Percentiles rank a stretch among this genome's conserved stretches.
These are phyloP conservation scores for Talaromyces trachyspermus DNA, from an alignment of 495 filamentous ascomycete genomes.

Conservation along the genomic window DNA sequence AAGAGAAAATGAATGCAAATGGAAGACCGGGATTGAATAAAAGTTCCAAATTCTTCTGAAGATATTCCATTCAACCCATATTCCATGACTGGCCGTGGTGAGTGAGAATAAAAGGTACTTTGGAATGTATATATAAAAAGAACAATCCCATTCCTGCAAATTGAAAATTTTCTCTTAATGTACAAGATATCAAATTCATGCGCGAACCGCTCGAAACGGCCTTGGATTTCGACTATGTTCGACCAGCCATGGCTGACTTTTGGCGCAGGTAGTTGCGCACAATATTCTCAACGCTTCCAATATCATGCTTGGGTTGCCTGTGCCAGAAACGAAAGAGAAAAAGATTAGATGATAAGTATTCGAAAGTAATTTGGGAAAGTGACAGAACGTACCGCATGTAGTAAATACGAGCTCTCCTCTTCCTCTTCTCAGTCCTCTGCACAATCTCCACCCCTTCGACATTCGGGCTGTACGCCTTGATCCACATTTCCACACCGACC, in stretches of 20 bases:
- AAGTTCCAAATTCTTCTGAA: no score
- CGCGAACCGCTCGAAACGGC: background rate
- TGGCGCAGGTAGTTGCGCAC: slow-evolving; percentile 60
- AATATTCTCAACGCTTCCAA: slow-evolving; percentile 62
- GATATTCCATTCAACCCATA: no score
- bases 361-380: slow-evolving; percentile 18
- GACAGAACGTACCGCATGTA: slow-evolving; percentile 73
- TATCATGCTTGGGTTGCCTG: slow-evolving; percentile 59
- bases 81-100: no score
- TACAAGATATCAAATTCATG: slow-evolving; percentile 2
- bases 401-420: slow-evolving; percentile 80
- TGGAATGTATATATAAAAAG: no score
- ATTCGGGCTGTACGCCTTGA: slow-evolving; percentile 84
- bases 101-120: no score
- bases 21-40: no score
- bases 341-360: slow-evolving; percentile 24
- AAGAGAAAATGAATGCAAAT: no score
- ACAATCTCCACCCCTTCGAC: slow-evolving; percentile 90
- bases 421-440: slow-evolving; percentile 73
- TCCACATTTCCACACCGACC: slow-evolving; percentile 95
- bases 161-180: slow-evolving; percentile 1
- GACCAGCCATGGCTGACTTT: slow-evolving; percentile 42
- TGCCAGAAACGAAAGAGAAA: slow-evolving; percentile 11
- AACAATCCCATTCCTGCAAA: no score
- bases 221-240: slow-evolving; percentile 10